Percentiles rank a stretch among this genome's conserved stretches.
These are phyloP conservation scores for Alternaria longipes DNA, from an alignment of 2,329 filamentous ascomycete species.

Conservation along the genomic window DNA sequence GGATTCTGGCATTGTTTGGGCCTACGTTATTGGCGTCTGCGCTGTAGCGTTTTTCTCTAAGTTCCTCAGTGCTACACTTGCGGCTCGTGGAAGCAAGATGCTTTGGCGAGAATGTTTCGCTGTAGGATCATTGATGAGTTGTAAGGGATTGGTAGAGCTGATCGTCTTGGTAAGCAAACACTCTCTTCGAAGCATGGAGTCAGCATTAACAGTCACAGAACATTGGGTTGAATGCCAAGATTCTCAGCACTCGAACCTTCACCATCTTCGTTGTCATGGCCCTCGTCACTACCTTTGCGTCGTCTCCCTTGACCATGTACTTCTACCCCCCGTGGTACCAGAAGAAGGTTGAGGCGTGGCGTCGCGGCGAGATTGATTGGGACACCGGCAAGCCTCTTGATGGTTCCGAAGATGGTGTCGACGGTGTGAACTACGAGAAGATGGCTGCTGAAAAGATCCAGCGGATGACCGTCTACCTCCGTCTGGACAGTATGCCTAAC, in stretches of 20 bases:
- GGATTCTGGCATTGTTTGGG: conserved; percentile 84
- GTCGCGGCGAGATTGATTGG: conserved; percentile 91
- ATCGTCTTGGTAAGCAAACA: conserved; percentile 80
- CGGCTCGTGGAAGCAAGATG: conserved; percentile 77
- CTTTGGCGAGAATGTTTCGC: conserved; percentile 90
- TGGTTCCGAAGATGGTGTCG: conserved; percentile 50
- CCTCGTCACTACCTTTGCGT: conserved; percentile 82
- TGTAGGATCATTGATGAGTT: conserved; percentile 93
- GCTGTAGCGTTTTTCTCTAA: conserved; percentile 85
- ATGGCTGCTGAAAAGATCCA: conserved; percentile 63
- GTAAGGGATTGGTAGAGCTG: conserved; percentile 92
- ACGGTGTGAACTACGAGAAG: conserved; percentile 60
- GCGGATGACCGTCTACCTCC: conserved; percentile 80
- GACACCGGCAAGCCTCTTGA: conserved; percentile 64
- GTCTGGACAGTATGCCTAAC: conserved; percentile 83
- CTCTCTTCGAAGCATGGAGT: background rate
- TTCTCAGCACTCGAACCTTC: conserved; percentile 82
- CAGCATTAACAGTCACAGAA: conserved; percentile 60
- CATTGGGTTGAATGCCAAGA: conserved; percentile 83
- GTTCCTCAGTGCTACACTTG: conserved; percentile 81
- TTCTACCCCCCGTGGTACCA: conserved; percentile 83
- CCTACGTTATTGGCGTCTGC: conserved; percentile 85
- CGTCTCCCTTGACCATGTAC: conserved; percentile 76
- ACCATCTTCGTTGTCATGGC: conserved; percentile 97
- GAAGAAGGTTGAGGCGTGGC: conserved; percentile 76